phyloP scores from a whole-genome alignment of 768 basidiomycete species.

The Tremella mesenterica region DNA sequence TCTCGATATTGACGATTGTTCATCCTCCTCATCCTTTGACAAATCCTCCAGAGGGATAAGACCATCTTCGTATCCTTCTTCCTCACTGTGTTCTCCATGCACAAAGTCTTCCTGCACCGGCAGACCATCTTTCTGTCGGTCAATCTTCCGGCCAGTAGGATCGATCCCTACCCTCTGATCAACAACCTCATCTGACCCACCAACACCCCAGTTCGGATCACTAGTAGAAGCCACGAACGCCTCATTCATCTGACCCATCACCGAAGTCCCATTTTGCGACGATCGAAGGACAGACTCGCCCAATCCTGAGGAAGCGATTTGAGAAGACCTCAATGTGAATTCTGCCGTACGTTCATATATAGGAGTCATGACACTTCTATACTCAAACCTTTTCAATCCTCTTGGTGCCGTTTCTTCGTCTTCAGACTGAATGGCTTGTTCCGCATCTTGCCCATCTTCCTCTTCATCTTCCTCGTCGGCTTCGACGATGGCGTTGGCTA shows the following conservation, averaged over 20 bases:
- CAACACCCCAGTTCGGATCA: no score
- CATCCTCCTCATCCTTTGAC: slow-evolving; percentile 43
- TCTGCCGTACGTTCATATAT: slow-evolving; percentile 93
- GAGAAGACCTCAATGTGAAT: slow-evolving; percentile 48
- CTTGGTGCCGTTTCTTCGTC: slow-evolving; percentile 44
- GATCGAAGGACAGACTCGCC: slow-evolving; percentile 31
- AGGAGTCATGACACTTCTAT: slow-evolving; percentile 71
- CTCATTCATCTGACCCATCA: slow-evolving; percentile 35
- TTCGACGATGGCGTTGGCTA: slow-evolving; percentile 15
- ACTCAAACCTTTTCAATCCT: slow-evolving; percentile 51
- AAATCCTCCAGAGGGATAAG: slow-evolving; percentile 1
- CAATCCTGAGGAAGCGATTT: slow-evolving; percentile 4
- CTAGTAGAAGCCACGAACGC: slow-evolving; percentile 11
- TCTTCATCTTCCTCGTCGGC: slow-evolving; percentile 9
- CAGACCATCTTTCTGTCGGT: no score
- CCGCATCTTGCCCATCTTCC: slow-evolving; percentile 12
- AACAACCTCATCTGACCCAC: no score
- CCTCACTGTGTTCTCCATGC: no score
- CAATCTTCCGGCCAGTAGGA: no score
- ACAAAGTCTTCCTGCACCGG: no score
- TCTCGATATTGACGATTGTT: slow-evolving; percentile 9
- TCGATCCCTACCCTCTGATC: no score
- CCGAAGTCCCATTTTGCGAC: neutral
- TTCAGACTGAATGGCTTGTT: slow-evolving; percentile 23
- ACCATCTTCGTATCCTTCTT: no score